phyloP scores from a whole-genome alignment of 2,329 filamentous ascomycete genomes.

The Colletotrichum salicis region DNA sequence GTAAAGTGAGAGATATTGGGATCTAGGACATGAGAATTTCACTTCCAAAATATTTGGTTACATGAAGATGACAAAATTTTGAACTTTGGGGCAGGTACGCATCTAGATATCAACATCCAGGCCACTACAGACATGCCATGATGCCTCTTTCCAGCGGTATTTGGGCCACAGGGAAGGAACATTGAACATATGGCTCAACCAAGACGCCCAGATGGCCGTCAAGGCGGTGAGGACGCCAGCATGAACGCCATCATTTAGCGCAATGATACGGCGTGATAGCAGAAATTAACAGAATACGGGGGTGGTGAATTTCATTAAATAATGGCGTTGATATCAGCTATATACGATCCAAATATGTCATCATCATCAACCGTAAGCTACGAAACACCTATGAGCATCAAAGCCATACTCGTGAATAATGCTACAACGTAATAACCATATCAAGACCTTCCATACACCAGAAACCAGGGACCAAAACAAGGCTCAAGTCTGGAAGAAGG shows the following conservation, averaged over 20 bases:
- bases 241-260: no score
- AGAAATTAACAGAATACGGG: neutral
- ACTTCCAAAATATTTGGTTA: neutral
- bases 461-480: accelerated
- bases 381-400: neutral
- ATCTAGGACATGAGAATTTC: neutral
- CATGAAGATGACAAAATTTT: neutral
- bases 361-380: neutral
- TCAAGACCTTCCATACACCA: neutral
- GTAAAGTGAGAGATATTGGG: neutral
- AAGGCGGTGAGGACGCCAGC: no score
- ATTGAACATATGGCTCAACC: no score
- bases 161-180: no score
- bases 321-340: neutral
- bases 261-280: no score
- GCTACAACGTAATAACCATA: neutral
- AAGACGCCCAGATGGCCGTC: no score
- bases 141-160: no score
- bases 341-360: neutral
- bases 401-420: neutral
- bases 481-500: neutral
- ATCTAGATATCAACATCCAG: no score
- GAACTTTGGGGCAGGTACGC: neutral
- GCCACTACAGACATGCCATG: no score
- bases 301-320: neutral